These are phyloP conservation scores for Symbiodinium pilosum DNA, from an alignment of 73 alveolate genomes.

Conservation along the genomic window DNA sequence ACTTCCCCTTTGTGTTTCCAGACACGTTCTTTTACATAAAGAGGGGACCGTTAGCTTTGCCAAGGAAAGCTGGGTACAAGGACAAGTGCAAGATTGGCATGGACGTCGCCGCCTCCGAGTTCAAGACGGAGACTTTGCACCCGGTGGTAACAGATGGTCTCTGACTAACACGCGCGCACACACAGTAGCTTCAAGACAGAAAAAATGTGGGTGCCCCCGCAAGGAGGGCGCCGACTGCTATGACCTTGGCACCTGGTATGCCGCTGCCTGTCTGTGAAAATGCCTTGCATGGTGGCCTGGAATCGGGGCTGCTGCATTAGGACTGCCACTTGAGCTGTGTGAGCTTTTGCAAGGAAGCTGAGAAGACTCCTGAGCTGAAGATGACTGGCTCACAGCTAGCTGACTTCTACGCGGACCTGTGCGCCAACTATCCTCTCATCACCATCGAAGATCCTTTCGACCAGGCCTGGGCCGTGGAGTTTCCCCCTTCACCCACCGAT, in stretches of 20 bases:
- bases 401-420: constrained; percentile 96
- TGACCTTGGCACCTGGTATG: constrained; percentile 94
- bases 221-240: constrained; percentile 71
- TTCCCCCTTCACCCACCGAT: too few relatives aligned
- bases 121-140: constrained; percentile 95
- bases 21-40: too few relatives aligned
- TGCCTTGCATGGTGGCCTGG: not conserved
- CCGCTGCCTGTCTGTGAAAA: constrained; percentile 30
- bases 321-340: not conserved
- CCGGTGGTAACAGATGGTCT: too few relatives aligned
- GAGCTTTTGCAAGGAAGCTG: constrained; percentile 24
- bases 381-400: constrained; percentile 96
- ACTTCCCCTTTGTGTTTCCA: too few relatives aligned
- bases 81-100: constrained; percentile 99
- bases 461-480: constrained; percentile 96
- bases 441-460: constrained; percentile 99
- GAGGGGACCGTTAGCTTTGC: too few relatives aligned
- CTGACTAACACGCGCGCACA: too few relatives aligned
- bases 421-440: constrained; percentile 97
- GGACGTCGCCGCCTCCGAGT: constrained; percentile 99
- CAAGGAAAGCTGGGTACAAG: constrained; percentile 71
- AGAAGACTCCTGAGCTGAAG: constrained; percentile 93
- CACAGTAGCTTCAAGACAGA: too few relatives aligned
- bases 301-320: too few relatives aligned
- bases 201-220: too few relatives aligned